Evolutionary conservation across 805 yeast species (phyloP), one percentile per base, ranked within the genome.

Genomic region (Candida easanensis): DNA sequence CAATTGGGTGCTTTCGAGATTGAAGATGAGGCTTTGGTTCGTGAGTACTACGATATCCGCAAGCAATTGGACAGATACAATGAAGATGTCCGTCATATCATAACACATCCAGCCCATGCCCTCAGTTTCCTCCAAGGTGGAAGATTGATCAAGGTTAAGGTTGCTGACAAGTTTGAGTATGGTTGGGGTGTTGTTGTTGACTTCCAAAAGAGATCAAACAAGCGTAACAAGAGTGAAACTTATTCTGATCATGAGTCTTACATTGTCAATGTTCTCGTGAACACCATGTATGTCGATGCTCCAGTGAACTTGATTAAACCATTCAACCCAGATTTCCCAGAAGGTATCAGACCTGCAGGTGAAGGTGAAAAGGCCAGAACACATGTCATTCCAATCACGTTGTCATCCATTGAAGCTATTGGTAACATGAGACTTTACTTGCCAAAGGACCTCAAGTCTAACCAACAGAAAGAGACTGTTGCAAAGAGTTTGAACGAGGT

Each of bases 141-240:
- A 23, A 78, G 99, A 64, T 74, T 93, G 45, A 66, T 90, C 26
- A 79, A 81, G 53, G 78, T 90, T 11, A 73, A 73, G 42, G 72
- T 90, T 38, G 66, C n/a, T n/a, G n/a, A 63, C 17, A 69, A 68
- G 6, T 64, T 75, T 36, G 85, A 88, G 48, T 95, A 89, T 61
- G 97, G 97, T n/a, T 93, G 99, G 99, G 97, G 91, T 45, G 84
- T 87, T 60, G 93, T 90, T 11, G 80, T 86, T 10, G 79, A 80
- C 36, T 86, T 82, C 54, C 71, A 77, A 33, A 90, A 88, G 64
- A 76, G 98, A 61, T 65, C 67, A 36, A 77, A 70, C 56, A 84
- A 80, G 57, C 74, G 84, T 59, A 73, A 76, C 51, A 76, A 78
- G 18, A 56, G 74, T 10, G 80, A 77, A 42, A 69, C 68, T 2